These are phyloP conservation scores for Paraleonurus japonicus DNA, from an alignment of 257 asterid species.

Conservation along the genomic window DNA sequence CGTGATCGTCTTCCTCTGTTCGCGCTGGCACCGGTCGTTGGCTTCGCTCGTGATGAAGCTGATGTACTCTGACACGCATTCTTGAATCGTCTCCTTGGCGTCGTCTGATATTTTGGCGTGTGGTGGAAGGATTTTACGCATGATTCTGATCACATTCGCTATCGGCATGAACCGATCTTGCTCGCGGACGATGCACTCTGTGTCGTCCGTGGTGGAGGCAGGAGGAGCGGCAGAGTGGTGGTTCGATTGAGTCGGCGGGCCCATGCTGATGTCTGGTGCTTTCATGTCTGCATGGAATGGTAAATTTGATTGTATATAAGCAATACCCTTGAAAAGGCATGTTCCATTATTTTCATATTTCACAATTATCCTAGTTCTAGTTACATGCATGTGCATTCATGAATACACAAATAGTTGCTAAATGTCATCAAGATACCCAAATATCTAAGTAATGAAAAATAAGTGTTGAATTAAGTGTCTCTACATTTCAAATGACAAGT, in stretches of 20 bases:
- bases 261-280: slow-evolving; percentile 49
- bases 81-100: slow-evolving; percentile 94
- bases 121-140: slow-evolving; percentile 81
- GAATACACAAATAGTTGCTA: too few species aligned
- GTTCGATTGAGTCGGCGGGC: slow-evolving; percentile 39
- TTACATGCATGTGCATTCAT: too few species aligned
- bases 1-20: slow-evolving; percentile 93
- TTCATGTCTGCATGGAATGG: slow-evolving; percentile 31
- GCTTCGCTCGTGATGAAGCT: slow-evolving; percentile 97
- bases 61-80: slow-evolving; percentile 90
- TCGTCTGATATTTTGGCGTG: slow-evolving; percentile 94
- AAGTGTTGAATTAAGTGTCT: neutral
- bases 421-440: neutral
- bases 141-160: slow-evolving; percentile 86
- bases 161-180: slow-evolving; percentile 98
- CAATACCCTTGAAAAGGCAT: neutral
- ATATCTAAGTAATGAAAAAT: neutral
- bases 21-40: slow-evolving; percentile 86
- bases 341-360: too few species aligned
- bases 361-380: neutral
- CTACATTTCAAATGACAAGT: neutral
- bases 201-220: slow-evolving; percentile 22
- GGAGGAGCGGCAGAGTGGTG: slow-evolving; percentile 12
- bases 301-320: slow-evolving; percentile 6
- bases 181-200: slow-evolving; percentile 79